Evolutionary conservation across 805 yeast species (phyloP).

Genomic region (Candida vaughaniae): DNA sequence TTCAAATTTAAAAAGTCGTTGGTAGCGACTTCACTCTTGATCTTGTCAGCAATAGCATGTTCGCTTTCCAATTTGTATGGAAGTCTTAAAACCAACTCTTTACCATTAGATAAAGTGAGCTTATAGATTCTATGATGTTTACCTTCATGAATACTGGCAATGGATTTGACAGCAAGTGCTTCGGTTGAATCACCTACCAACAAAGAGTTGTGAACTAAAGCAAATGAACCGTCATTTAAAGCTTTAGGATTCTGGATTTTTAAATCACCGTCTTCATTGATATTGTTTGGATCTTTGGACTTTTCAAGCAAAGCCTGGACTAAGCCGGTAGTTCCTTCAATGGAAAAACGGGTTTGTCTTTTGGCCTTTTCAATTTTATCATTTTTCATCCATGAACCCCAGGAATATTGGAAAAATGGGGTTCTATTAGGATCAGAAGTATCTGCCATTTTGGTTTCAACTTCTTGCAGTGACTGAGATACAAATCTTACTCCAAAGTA

Average conservation of each 20-base stretch:
- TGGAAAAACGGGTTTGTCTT: constrained; percentile 77
- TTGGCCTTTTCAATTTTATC: constrained; percentile 71
- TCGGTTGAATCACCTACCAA: constrained; percentile 42
- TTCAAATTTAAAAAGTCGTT: constrained; percentile 74
- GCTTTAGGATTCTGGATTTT: constrained; percentile 33
- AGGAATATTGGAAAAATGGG: constrained; percentile 79
- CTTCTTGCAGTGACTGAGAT: constrained; percentile 27
- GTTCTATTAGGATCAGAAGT: constrained; percentile 65
- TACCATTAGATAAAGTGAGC: constrained; percentile 59
- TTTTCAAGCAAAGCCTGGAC: constrained; percentile 45
- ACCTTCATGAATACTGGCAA: constrained; percentile 89
- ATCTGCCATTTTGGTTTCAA: constrained; percentile 57
- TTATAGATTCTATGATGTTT: constrained; percentile 88
- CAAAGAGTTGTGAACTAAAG: constrained; percentile 50
- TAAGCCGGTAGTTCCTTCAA: constrained; percentile 69
- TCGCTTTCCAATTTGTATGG: constrained; percentile 80
- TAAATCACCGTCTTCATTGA: constrained; percentile 21
- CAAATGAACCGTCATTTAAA: constrained; percentile 41
- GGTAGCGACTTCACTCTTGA: constrained; percentile 92
- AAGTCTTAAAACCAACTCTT: constrained; percentile 70
- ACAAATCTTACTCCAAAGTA: not conserved
- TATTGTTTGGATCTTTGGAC: constrained; percentile 21
- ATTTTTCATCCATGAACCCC: constrained; percentile 93
- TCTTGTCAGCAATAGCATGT: constrained; percentile 59
- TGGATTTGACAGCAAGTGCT: constrained; percentile 56